Base-by-base conservation (phyloP, 257 asterid genomes). In the Primulina huaijiensis region DNA sequence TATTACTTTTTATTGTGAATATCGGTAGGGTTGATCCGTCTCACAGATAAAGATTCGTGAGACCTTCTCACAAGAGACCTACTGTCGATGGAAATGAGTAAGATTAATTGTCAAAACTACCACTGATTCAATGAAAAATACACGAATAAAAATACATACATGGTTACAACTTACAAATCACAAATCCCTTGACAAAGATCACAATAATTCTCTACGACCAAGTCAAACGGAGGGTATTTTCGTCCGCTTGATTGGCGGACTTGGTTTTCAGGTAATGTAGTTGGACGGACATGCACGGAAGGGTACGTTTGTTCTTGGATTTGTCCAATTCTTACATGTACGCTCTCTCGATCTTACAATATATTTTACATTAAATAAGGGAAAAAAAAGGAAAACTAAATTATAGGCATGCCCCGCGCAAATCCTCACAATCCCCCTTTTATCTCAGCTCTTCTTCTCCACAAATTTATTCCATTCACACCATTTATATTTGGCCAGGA, bases 201-300 rank as follows among this genome's bases (percentile, higher is more conserved):
- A 43, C 52, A 16, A 0, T 16, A 14, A 14, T 46, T 19, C 55
- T 46, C 0, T 14, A 4, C 5, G 57, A 17, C 57, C 20, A 50
- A 50, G 2, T 50, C 57, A 34, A 61, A 19, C 11, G 38, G 29
- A 53, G 82, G 81, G 77, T 60, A 76, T 35, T 71, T 74, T 74
- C 62, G 84, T 76, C 71, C 20, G 33, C 38, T 10, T 3, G 14
- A 37, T 10, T 7, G 23, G 3, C 4, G 9, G 72, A 63, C 14
- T 40, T 29, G 21, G 21, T 11, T 70, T 77, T 72, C 86, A 58
- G 88, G 85, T 88, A 84, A 81, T 74, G 67, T 83, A 58, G 87
- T 83, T 85, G 83, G 76, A 84, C 73, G 76, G 82, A 80, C 74
- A 80, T 85, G 92, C 88, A 90, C 91, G 95, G 96, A 82, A 84